Conservation (phyloP, 495 filamentous ascomycete species). For the Annulohypoxylon maeteangense region DNA sequence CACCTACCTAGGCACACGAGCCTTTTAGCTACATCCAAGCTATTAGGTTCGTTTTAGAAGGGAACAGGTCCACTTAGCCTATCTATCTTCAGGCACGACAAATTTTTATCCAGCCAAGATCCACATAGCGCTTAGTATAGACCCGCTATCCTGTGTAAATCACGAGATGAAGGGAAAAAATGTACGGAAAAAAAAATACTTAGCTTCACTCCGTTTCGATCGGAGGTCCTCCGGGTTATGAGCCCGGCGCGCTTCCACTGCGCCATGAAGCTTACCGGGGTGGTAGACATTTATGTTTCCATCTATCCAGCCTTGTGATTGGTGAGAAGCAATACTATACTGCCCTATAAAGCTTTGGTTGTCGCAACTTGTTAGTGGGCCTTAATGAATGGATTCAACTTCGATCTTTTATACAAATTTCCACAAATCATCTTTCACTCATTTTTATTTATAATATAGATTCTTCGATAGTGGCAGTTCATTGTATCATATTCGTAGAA, state of each 20-base stretch:
- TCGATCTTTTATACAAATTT: no score
- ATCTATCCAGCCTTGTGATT: no score
- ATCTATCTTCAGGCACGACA: background rate
- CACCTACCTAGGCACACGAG: no score
- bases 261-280: slow-evolving; percentile 51
- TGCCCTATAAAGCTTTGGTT: background rate
- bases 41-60: background rate
- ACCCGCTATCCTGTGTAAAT: background rate
- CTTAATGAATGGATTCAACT: no score
- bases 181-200: slow-evolving; percentile 28
- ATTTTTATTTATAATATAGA: no score
- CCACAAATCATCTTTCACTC: no score
- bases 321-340: background rate
- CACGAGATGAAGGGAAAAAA: slow-evolving; percentile 14
- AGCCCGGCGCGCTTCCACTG: slow-evolving; percentile 59
- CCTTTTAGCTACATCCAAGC: background rate
- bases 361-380: no score
- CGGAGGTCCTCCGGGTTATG: slow-evolving; percentile 60
- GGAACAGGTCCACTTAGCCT: background rate
- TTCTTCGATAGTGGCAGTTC: no score
- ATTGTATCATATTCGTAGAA: no score
- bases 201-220: slow-evolving; percentile 57
- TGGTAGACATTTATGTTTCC: background rate
- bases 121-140: background rate
- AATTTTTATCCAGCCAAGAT: background rate